phyloP scores from a whole-genome alignment of 257 asterid species.

The Eustoma russellianum region DNA sequence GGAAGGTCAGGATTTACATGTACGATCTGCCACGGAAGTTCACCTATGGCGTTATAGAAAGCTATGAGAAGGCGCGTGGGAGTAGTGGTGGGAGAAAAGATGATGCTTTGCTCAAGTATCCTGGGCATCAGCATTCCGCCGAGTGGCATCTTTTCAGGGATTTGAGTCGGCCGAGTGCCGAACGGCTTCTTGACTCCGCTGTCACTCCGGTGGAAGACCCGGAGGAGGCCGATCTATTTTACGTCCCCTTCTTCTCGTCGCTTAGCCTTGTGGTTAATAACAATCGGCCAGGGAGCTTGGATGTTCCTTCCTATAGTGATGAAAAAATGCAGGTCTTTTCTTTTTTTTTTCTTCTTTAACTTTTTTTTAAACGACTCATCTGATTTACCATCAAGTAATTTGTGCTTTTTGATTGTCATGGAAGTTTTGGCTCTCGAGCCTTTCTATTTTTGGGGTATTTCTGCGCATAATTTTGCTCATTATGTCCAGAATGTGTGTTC shows the following conservation, averaged over 20 bases:
- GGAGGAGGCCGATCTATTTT: slow-evolving; percentile 77
- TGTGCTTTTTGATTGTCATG: no score
- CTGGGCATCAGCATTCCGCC: slow-evolving; percentile 91
- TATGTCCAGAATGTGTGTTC: neutral
- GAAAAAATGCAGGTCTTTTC: slow-evolving; percentile 48
- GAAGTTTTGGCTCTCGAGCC: neutral
- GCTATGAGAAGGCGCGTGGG: slow-evolving; percentile 76
- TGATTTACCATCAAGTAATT: no score
- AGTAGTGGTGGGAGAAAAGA: slow-evolving; percentile 20
- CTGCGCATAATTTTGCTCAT: no score
- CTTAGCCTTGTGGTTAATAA: slow-evolving; percentile 81
- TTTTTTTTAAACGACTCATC: no score
- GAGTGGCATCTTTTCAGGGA: slow-evolving; percentile 88
- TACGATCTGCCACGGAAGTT: slow-evolving; percentile 80
- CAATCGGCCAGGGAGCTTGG: slow-evolving; percentile 38
- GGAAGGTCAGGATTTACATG: slow-evolving; percentile 44
- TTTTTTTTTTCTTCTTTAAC: neutral
- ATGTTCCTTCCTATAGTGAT: slow-evolving; percentile 9
- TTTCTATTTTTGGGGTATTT: neutral
- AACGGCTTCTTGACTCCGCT: slow-evolving; percentile 35
- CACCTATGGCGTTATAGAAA: slow-evolving; percentile 85
- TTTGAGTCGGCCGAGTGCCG: slow-evolving; percentile 39
- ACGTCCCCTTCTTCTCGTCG: slow-evolving; percentile 89
- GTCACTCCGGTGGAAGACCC: slow-evolving; percentile 54
- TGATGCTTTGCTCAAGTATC: slow-evolving; percentile 67